Evolutionary conservation across 2,329 filamentous ascomycete genomes (phyloP).

Genomic region (Hypoxylon sp.): DNA sequence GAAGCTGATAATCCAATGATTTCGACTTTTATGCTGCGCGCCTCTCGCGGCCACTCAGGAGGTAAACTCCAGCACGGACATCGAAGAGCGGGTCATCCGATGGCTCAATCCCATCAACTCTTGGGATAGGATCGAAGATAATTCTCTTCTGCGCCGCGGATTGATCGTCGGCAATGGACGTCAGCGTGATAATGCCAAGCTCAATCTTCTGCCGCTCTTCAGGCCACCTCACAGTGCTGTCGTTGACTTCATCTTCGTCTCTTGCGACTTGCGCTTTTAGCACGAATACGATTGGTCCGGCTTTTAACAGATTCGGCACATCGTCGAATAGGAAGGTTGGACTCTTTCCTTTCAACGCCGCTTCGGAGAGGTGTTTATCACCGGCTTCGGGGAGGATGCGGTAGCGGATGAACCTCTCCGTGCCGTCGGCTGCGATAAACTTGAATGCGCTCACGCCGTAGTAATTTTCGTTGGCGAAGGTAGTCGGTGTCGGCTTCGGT

Average conservation of each 20-base stretch:
- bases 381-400: constrained; percentile 24
- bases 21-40: constrained; percentile 49
- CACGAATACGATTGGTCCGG: constrained; percentile 21
- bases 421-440: constrained; percentile 17
- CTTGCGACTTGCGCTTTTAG: constrained; percentile 31
- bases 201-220: constrained; percentile 18
- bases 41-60: constrained; percentile 68
- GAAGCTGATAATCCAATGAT: background rate
- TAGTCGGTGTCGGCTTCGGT: constrained; percentile 26
- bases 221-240: constrained; percentile 32
- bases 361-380: constrained; percentile 19
- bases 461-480: constrained; percentile 30
- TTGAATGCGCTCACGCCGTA: constrained; percentile 35
- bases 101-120: constrained; percentile 32
- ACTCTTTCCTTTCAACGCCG: constrained; percentile 11
- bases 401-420: constrained; percentile 27
- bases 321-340: constrained; percentile 20
- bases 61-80: constrained; percentile 68
- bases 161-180: constrained; percentile 13
- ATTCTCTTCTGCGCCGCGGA: constrained; percentile 56
- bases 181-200: constrained; percentile 21
- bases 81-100: constrained; percentile 68
- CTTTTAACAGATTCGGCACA: constrained; percentile 7
- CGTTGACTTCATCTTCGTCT: constrained; percentile 23
- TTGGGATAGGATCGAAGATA: constrained; percentile 68